Base-by-base conservation (phyloP, 1,139 yeast species). In the Diutina ranongensis region DNA sequence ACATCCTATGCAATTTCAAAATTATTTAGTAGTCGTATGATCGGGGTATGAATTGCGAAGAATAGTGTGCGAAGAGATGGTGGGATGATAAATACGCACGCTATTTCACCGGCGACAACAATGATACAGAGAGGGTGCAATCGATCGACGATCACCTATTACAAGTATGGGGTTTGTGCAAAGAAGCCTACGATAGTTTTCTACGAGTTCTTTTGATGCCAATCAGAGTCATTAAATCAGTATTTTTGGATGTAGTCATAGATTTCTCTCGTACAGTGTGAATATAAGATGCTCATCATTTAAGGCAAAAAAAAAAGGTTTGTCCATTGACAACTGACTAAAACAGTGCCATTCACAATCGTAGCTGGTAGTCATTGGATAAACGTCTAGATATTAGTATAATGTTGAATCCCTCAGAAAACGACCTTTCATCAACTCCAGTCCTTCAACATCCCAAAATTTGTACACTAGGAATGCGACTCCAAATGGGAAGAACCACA, bases 221-320 rank as follows among this genome's bases (percentile, higher is more conserved):
- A 25, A 19, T 80, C 86, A 80, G 86, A 79, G 72, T 80, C 86
- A 80, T 80, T 80, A 80, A 79, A 80, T 79, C 85, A 80, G 86
- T 79, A 62, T 76, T 76, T 63, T 68, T 60, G 57, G 50, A 58
- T 61, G 72, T 72, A 72, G 71, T 72, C 79, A 74, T 56, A 49
- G 54, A 56, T 56, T 54, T 75, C 61, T 60, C 78, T 75, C 74
- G 74, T 74, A 75, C 80, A 75, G 80, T 75, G 80, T 75, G 80
- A 75, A 75, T 75, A 74, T 67, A 58, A 62, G 57, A 57, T 61
- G 57, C 72, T 74, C 79, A 75, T 74, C 80, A 75, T 63, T 49
- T 15, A 12, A 8, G 20, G 19, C 42, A 21, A 54, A 54, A 53
- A 54, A 52, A 53, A n/a, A n/a, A n/a, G n/a, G n/a, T n/a, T n/a